Evolutionary conservation across 2,329 filamentous ascomycete species (phyloP).

Genomic region (Fusarium devonianum): DNA sequence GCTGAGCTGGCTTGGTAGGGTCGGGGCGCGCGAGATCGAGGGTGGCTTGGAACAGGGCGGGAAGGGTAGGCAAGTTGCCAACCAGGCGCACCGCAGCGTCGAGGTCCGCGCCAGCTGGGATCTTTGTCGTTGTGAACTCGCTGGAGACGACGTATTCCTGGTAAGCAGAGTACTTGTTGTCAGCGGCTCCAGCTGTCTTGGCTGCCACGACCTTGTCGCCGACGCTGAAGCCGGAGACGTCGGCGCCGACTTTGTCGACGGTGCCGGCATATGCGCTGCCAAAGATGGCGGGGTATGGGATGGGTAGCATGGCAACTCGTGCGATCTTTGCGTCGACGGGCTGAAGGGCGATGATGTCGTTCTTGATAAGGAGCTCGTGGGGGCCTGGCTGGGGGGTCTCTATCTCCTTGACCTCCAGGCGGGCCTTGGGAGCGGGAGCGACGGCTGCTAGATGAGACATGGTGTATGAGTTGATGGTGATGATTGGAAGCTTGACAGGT

Average conservation of each 20-base stretch:
- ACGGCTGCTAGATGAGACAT: constrained; percentile 31
- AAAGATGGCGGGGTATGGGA: constrained; percentile 23
- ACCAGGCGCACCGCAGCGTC: constrained; percentile 27
- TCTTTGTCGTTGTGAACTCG: constrained; percentile 17
- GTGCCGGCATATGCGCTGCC: constrained; percentile 28
- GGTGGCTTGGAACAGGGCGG: constrained; percentile 27
- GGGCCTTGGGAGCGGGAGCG: constrained; percentile 25
- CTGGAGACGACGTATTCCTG: constrained; percentile 22
- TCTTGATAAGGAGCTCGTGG: constrained; percentile 30
- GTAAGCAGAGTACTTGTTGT: constrained; percentile 29
- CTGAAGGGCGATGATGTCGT: constrained; percentile 28
- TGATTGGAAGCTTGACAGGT: too few relatives aligned
- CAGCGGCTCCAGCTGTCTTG: constrained; percentile 25
- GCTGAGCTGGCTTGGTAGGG: not conserved
- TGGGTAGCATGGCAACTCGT: constrained; percentile 27
- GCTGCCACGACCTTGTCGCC: constrained; percentile 28
- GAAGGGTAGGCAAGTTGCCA: constrained; percentile 27
- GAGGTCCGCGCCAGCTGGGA: constrained; percentile 6
- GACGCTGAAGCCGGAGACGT: constrained; percentile 18
- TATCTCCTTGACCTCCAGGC: constrained; percentile 17
- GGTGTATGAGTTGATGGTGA: too few relatives aligned
- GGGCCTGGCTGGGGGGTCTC: constrained; percentile 29
- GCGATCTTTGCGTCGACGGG: constrained; percentile 34
- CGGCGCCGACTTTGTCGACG: constrained; percentile 12
- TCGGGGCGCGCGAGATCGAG: constrained; percentile 22